phyloP scores from a whole-genome alignment of 495 filamentous ascomycete genomes.

The Penicillium samsonianum region DNA sequence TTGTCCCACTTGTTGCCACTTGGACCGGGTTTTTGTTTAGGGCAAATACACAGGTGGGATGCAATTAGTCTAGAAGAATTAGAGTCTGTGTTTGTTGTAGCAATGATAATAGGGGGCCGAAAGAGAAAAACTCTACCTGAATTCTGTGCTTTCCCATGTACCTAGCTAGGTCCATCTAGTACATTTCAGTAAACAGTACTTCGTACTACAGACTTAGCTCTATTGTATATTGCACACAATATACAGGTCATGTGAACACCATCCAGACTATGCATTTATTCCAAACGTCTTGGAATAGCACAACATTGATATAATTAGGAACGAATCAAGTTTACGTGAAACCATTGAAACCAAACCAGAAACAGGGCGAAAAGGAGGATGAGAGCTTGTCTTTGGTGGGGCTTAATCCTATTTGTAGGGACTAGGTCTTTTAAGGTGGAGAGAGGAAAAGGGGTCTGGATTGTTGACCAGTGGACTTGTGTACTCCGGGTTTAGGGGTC shows the following conservation, averaged over 20 bases:
- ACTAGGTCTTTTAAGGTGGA: not conserved
- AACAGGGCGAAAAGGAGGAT: conserved; percentile 2
- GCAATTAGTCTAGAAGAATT: not conserved
- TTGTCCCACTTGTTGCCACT: conserved; percentile 4
- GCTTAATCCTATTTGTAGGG: not conserved
- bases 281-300: not conserved
- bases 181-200: no score
- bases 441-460: conserved; percentile 8
- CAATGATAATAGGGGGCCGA: no score
- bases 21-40: not conserved
- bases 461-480: not conserved
- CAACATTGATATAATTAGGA: not conserved
- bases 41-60: not conserved
- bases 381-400: conserved; percentile 5
- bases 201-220: no score
- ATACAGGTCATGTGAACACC: not conserved
- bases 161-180: not conserved
- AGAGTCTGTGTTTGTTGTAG: not conserved
- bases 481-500: conserved; percentile 1
- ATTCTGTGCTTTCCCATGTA: not conserved
- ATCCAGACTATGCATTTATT: not conserved
- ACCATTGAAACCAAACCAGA: not conserved
- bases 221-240: not conserved
- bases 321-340: not conserved
- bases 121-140: not conserved